These are phyloP conservation scores for Rosa multiflora DNA, from an alignment of 306 rosid genomes.

Conservation along the genomic window DNA sequence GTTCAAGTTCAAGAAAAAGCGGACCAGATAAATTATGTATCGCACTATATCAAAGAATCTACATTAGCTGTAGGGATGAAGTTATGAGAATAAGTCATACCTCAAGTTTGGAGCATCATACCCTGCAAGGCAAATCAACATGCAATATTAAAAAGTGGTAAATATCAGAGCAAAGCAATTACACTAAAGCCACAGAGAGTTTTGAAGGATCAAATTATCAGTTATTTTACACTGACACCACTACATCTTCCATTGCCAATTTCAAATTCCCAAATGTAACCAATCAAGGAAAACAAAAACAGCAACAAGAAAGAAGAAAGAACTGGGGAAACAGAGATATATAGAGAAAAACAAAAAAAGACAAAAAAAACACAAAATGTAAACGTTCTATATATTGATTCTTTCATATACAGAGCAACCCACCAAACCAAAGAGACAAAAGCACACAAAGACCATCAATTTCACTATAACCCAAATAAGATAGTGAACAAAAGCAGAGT, in stretches of 20 bases:
- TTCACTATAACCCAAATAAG: too few species aligned
- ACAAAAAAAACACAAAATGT: too few species aligned
- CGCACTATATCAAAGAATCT: not conserved
- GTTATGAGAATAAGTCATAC: conserved; percentile 29
- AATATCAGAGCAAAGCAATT: not conserved
- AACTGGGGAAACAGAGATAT: not conserved
- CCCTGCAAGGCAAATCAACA: conserved; percentile 42
- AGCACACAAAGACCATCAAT: too few species aligned
- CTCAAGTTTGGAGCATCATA: conserved; percentile 61
- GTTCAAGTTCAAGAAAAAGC: not conserved
- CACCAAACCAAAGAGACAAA: too few species aligned
- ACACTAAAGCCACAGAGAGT: not conserved
- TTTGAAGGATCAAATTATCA: too few species aligned
- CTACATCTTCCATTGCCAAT: not conserved
- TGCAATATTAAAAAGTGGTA: not conserved
- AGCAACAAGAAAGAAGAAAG: not conserved
- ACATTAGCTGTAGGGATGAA: not conserved
- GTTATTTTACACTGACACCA: too few species aligned
- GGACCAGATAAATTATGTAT: not conserved
- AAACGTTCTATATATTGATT: too few species aligned
- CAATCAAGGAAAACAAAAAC: not conserved
- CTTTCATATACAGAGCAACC: too few species aligned
- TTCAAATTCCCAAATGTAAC: not conserved
- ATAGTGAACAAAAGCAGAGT: too few species aligned
- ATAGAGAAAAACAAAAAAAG: not conserved